A percentile compares a stretch with the other conserved stretches of the same genome.
phyloP scores from a whole-genome alignment of 2,329 filamentous ascomycete genomes.

The Geosmithia morbida region DNA sequence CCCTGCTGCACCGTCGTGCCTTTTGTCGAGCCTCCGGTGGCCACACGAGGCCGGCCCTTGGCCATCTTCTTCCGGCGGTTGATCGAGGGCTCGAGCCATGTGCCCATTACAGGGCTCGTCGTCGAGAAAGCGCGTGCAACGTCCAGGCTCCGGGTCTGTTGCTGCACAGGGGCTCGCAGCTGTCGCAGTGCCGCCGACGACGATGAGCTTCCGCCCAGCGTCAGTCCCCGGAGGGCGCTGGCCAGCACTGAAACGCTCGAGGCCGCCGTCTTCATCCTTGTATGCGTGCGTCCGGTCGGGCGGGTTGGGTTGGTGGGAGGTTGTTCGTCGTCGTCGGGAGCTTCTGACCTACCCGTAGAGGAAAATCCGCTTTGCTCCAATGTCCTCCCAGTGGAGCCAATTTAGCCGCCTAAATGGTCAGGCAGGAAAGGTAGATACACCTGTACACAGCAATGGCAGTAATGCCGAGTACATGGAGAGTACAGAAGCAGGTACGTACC shows the following conservation, averaged over 20 bases:
- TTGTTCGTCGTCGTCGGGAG: too few relatives aligned
- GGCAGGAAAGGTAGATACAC: neutral
- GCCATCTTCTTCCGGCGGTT: conserved; percentile 75
- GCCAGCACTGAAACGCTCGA: conserved; percentile 27
- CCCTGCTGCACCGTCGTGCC: conserved; percentile 95
- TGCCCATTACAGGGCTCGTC: conserved; percentile 41
- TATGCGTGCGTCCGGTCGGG: neutral
- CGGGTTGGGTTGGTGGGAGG: conserved; percentile 3
- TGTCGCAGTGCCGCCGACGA: conserved; percentile 19
- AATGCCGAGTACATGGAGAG: too few relatives aligned
- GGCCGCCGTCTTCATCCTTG: conserved; percentile 24
- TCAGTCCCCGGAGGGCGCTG: conserved; percentile 35
- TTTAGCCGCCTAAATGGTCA: neutral
- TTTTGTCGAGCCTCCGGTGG: conserved; percentile 79
- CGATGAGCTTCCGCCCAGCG: conserved; percentile 20
- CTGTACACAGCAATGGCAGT: too few relatives aligned
- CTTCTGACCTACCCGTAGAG: neutral
- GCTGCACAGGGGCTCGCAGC: conserved; percentile 15
- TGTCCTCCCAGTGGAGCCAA: conserved; percentile 2
- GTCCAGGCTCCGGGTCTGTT: conserved; percentile 10
- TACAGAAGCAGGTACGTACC: neutral
- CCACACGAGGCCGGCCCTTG: conserved; percentile 76
- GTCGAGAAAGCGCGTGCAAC: conserved; percentile 57
- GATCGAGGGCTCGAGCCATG: conserved; percentile 71
- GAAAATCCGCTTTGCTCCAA: too few relatives aligned